Evolutionary conservation across 2,329 filamentous ascomycete genomes (phyloP).

Genomic region (Pezizomycotina sp.): DNA sequence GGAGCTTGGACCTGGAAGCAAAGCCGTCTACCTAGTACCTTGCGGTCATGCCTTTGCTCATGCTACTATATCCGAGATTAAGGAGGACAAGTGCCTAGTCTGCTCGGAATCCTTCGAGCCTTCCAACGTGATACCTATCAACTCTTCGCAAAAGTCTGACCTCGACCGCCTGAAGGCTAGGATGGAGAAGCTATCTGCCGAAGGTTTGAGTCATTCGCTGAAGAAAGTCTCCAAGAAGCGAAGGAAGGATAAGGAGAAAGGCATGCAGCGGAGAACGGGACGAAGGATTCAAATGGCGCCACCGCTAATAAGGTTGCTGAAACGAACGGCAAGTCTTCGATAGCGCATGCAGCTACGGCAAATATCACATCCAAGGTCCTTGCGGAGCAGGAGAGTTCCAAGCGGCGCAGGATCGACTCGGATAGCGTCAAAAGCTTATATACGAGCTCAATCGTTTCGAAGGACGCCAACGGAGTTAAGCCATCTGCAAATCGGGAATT

Average conservation of each 20-base stretch:
- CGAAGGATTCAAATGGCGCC: constrained; percentile 22
- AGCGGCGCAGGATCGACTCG: too few species aligned
- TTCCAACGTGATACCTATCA: constrained; percentile 66
- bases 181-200: constrained; percentile 49
- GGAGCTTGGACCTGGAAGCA: constrained; percentile 60
- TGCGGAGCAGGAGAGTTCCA: too few species aligned
- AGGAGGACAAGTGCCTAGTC: constrained; percentile 43
- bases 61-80: constrained; percentile 66
- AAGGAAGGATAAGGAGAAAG: constrained; percentile 39
- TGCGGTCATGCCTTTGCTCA: constrained; percentile 93
- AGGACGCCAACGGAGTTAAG: too few species aligned
- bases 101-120: constrained; percentile 59
- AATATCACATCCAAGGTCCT: too few species aligned
- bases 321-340: too few species aligned
- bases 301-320: too few species aligned
- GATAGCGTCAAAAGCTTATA: too few species aligned
- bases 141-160: constrained; percentile 56
- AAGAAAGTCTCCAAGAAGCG: constrained; percentile 65
- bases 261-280: constrained; percentile 19
- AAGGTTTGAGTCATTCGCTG: constrained; percentile 66
- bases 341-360: too few species aligned
- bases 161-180: constrained; percentile 49
- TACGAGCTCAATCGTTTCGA: too few species aligned
- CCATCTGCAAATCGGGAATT: too few species aligned
- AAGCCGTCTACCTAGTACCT: constrained; percentile 76